Evolutionary conservation across 371 early-diverging fungal genomes (phyloP), one percentile per base, ranked within the genome.

Genomic region (Lichtheimia ornata): DNA sequence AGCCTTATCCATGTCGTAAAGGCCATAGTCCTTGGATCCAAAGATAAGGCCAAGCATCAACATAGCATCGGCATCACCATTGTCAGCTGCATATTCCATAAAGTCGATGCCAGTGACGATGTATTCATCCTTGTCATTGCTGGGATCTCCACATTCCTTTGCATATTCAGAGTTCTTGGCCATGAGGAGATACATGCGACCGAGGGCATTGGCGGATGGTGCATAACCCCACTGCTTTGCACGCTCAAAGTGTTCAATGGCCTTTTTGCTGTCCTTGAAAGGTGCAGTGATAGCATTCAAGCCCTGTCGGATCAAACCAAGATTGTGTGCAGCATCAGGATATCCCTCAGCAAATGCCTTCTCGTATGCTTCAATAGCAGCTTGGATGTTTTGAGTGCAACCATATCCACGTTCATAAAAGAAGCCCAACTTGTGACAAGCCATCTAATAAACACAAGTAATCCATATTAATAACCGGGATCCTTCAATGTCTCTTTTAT

Each of bases 291-390:
- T 73, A 15, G 70, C 57, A 24, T 63, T 65, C 51, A 74, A 78
- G 22, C 82, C 86, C 64, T 85, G 84, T 62, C 83, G 71, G 42
- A 85, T 81, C 60, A 85, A 68, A 30, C 77, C 86, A 24, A 85
- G 65, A 64, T 85, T 85, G 56, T 85, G 86, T 3, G 84, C 86
- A 53, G 83, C 71, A 50, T 85, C 86, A 22, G 86, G 86, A 60
- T 77, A 85, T 4, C 86, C 86, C 64, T 80, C 64, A 53, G 78
- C 83, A 51, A 67, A 82, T 11, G 81, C 79, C 62, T 83, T 77
- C 55, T 62, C 56, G 54, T 85, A 85, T 62, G 74, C 77, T n/a
- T 65, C 73, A 40, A 85, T 69, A 18, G 86, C 82, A 35, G 66
- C 52, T 62, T 79, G 62, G 18, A 79, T 60, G 53, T 78, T 70